A percentile compares a stretch with the other conserved stretches of the same genome.
Evolutionary conservation across 805 yeast species (phyloP).

Genomic region (Metschnikowia santaceciliae): DNA sequence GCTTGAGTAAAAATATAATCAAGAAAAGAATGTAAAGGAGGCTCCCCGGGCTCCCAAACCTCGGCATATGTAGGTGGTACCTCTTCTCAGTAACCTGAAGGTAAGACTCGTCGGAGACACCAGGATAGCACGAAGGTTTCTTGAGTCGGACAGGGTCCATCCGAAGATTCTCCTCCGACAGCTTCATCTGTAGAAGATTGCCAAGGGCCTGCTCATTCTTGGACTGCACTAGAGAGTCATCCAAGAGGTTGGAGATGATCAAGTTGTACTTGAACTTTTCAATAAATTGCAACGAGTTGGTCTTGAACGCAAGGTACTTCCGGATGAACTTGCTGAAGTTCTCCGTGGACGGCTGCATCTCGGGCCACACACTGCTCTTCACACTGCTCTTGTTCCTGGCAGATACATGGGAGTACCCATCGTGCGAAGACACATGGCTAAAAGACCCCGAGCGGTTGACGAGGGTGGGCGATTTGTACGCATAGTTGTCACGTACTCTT

Average conservation of each 20-base stretch:
- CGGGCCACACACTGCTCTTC: background rate
- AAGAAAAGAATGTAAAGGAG: slow-evolving; percentile 22
- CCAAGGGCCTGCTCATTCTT: slow-evolving; percentile 36
- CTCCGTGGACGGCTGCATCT: slow-evolving; percentile 10
- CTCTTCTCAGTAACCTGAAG: slow-evolving; percentile 14
- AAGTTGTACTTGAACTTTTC: slow-evolving; percentile 41
- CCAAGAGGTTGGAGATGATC: slow-evolving; percentile 35
- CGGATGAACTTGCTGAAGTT: slow-evolving; percentile 21
- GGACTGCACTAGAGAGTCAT: slow-evolving; percentile 39
- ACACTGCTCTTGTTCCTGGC: background rate
- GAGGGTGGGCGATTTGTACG: background rate
- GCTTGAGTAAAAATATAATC: slow-evolving; percentile 28
- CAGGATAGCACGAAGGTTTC: background rate
- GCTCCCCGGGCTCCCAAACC: slow-evolving; percentile 7
- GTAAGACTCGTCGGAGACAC: slow-evolving; percentile 22
- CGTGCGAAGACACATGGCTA: slow-evolving; percentile 4
- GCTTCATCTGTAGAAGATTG: slow-evolving; percentile 11
- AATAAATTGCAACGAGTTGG: slow-evolving; percentile 24
- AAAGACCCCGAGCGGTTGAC: slow-evolving; percentile 5
- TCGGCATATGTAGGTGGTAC: slow-evolving; percentile 10
- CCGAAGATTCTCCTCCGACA: slow-evolving; percentile 1
- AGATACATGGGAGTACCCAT: background rate
- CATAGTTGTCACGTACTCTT: slow-evolving; percentile 2
- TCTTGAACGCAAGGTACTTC: slow-evolving; percentile 23
- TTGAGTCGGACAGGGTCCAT: slow-evolving; percentile 1